These are phyloP conservation scores for Alloascoidea hylecoeti DNA, from an alignment of 805 yeast genomes.

Conservation along the genomic window DNA sequence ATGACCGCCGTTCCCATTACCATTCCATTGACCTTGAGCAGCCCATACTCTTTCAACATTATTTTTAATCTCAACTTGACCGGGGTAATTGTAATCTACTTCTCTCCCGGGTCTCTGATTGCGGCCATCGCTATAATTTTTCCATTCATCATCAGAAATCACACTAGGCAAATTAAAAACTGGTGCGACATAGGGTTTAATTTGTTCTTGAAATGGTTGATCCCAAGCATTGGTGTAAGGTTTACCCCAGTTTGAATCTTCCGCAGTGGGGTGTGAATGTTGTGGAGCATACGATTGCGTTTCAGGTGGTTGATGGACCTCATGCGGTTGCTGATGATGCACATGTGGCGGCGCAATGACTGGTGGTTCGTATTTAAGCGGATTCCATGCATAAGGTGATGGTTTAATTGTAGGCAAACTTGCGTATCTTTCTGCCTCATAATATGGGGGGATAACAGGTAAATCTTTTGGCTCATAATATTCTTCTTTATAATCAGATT, in stretches of 20 bases:
- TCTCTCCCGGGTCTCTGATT: no score
- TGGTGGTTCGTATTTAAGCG: neutral
- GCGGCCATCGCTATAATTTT: no score
- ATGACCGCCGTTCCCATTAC: no score
- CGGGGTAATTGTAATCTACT: no score
- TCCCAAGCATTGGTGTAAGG: no score
- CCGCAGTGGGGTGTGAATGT: no score
- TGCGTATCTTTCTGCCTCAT: neutral
- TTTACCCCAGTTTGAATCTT: no score
- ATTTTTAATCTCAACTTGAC: no score
- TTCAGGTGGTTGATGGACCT: neutral
- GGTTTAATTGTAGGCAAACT: neutral
- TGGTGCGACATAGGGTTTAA: neutral
- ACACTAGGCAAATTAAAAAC: slow-evolving; percentile 1
- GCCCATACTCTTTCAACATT: no score
- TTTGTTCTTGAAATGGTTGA: neutral
- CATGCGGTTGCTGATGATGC: neutral
- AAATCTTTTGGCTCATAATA: neutral
- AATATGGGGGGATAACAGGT: neutral
- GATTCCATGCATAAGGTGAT: neutral
- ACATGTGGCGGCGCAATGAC: neutral
- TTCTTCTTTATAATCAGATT: neutral
- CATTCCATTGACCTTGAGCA: no score
- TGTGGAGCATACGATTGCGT: no score
- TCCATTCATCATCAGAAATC: neutral